A percentile compares a stretch with the other conserved stretches of the same genome.
Conservation (phyloP, 2,329 filamentous ascomycete genomes). For the Pleomassaria siparia region DNA sequence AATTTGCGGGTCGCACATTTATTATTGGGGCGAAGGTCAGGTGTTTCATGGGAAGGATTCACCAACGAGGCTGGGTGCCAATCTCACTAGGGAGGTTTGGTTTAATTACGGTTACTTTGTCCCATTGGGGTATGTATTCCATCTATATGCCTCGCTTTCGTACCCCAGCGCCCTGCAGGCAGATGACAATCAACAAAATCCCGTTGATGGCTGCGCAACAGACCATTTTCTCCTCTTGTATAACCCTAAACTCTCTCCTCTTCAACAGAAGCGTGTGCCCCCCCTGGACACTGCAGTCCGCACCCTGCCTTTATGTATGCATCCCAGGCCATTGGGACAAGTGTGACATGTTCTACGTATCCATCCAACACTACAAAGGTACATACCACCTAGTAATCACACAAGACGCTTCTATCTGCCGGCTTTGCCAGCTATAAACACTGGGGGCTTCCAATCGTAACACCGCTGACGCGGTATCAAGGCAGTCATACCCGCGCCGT, state of each 20-base stretch:
- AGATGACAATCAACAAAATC: background rate
- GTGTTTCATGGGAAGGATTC: slow-evolving; percentile 2
- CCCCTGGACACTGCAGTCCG: background rate
- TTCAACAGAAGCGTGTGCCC: background rate
- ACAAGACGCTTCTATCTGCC: background rate
- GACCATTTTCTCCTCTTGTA: background rate
- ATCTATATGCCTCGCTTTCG: no score
- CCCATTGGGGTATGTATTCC: slow-evolving; percentile 6
- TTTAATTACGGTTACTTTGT: background rate
- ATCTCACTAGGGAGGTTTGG: slow-evolving; percentile 9
- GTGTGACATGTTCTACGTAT: background rate
- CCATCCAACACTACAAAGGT: no score
- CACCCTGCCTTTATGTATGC: background rate
- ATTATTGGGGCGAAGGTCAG: slow-evolving; percentile 1
- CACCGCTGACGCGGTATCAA: background rate
- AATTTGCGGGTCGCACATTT: background rate
- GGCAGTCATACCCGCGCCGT: background rate
- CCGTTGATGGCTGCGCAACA: slow-evolving; percentile 1
- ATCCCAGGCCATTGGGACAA: background rate
- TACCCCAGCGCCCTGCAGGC: background rate
- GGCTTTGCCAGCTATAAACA: background rate
- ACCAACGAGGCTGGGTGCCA: slow-evolving; percentile 1
- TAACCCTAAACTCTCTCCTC: background rate
- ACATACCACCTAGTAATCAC: background rate
- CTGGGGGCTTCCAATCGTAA: background rate